Conservation (phyloP, 2,329 filamentous ascomycete species). For the Truncatella angustata region DNA sequence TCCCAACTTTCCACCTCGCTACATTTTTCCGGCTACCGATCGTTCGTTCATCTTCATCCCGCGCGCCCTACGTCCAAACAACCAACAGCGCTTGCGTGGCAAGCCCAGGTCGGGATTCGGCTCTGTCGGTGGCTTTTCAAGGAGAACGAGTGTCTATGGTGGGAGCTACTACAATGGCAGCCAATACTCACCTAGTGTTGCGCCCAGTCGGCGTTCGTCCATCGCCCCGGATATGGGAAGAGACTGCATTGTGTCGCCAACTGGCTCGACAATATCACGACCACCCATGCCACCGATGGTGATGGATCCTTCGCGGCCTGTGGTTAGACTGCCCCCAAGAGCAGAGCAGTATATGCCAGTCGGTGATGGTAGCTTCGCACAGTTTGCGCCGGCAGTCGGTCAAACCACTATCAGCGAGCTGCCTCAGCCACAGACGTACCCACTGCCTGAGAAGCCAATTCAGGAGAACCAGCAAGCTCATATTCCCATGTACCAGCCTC, state of each 20-base stretch:
- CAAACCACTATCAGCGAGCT: constrained; percentile 49
- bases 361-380: constrained; percentile 20
- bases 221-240: constrained; percentile 62
- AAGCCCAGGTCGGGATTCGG: constrained; percentile 71
- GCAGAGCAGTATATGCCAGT: constrained; percentile 25
- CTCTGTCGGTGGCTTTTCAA: constrained; percentile 66
- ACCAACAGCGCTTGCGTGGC: constrained; percentile 77
- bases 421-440: constrained; percentile 56
- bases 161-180: constrained; percentile 67
- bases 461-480: constrained; percentile 53
- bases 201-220: constrained; percentile 89
- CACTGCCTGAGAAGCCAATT: constrained; percentile 56
- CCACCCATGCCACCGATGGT: constrained; percentile 59
- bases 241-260: constrained; percentile 77
- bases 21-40: constrained; percentile 87
- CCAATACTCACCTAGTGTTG: constrained; percentile 80
- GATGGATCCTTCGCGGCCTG: constrained; percentile 63
- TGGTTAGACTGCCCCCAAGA: constrained; percentile 77
- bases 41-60: constrained; percentile 98
- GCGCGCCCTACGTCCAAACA: constrained; percentile 87
- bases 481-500: constrained; percentile 86
- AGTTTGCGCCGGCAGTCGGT: constrained; percentile 16
- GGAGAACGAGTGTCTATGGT: constrained; percentile 79
- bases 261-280: constrained; percentile 73
- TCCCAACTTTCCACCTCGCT: constrained; percentile 74